A percentile compares a stretch with the other conserved stretches of the same genome.
These are phyloP conservation scores for Hepatocystis sp. DNA, from an alignment of 169 alveolate genomes.

Conservation along the genomic window DNA sequence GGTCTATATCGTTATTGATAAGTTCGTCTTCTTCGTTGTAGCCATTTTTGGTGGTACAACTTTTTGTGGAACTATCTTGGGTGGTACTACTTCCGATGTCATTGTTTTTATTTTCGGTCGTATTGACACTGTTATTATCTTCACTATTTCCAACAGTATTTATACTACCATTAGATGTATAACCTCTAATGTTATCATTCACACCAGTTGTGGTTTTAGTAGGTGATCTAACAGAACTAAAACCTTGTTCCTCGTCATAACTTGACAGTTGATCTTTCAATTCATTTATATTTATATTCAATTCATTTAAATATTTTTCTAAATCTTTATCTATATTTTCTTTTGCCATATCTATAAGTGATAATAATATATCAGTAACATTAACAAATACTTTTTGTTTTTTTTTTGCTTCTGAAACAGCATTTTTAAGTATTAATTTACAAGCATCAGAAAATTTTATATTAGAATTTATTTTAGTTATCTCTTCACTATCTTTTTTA, in stretches of 20 bases:
- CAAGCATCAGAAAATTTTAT: slow-evolving; percentile 64
- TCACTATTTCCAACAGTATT: not conserved
- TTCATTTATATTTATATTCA: slow-evolving; percentile 45
- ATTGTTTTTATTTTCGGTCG: not conserved
- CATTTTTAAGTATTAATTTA: slow-evolving; percentile 53
- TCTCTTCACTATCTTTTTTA: not conserved
- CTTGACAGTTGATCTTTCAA: slow-evolving; percentile 14
- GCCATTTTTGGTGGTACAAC: not conserved
- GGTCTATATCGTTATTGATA: not conserved
- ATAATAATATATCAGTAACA: slow-evolving; percentile 39
- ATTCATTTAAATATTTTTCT: slow-evolving; percentile 29
- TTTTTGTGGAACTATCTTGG: not conserved
- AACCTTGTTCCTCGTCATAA: slow-evolving; percentile 48
- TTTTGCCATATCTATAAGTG: slow-evolving; percentile 41
- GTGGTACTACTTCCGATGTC: not conserved
- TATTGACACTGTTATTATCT: not conserved
- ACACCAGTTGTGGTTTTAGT: too few species aligned
- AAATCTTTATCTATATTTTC: slow-evolving; percentile 25
- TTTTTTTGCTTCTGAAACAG: slow-evolving; percentile 62
- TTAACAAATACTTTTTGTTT: slow-evolving; percentile 53
- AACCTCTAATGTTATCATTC: too few species aligned
- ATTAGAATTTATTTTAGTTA: slow-evolving; percentile 1
- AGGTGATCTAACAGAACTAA: too few species aligned
- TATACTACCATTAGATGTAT: not conserved
- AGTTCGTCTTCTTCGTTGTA: not conserved